Evolutionary conservation across 2,329 filamentous ascomycete genomes (phyloP).

Genomic region (Leptosphaerulina australis): DNA sequence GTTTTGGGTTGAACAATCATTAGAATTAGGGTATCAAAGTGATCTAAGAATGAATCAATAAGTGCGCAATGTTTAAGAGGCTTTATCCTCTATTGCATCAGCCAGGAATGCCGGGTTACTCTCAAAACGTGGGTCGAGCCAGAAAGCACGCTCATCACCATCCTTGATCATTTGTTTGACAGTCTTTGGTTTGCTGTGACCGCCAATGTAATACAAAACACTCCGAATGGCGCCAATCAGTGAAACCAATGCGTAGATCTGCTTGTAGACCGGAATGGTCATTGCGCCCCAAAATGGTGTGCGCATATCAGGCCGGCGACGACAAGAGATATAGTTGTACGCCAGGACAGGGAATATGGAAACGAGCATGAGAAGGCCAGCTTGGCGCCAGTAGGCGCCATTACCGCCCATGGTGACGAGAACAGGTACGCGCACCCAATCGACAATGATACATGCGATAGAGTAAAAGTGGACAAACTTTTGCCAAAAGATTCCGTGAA

Average conservation of each 20-base stretch:
- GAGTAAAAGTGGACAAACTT: slow-evolving; percentile 25
- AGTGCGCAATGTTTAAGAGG: background rate
- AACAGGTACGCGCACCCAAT: slow-evolving; percentile 25
- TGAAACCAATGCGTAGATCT: slow-evolving; percentile 23
- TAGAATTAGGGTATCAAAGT: slow-evolving; percentile 1
- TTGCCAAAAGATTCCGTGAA: slow-evolving; percentile 24
- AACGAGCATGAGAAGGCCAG: slow-evolving; percentile 18
- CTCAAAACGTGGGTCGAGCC: slow-evolving; percentile 25
- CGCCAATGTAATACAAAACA: slow-evolving; percentile 20
- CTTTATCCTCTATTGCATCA: background rate
- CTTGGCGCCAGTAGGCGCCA: slow-evolving; percentile 19
- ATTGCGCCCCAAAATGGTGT: slow-evolving; percentile 22
- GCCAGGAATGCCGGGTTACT: slow-evolving; percentile 19
- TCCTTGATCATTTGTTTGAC: slow-evolving; percentile 25
- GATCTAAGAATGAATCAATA: too few species aligned
- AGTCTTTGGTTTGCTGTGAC: slow-evolving; percentile 20
- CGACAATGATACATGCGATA: slow-evolving; percentile 24
- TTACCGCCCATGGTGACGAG: slow-evolving; percentile 23
- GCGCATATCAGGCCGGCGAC: slow-evolving; percentile 22
- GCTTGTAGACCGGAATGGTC: slow-evolving; percentile 24
- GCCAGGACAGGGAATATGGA: slow-evolving; percentile 19
- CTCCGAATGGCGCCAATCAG: slow-evolving; percentile 22
- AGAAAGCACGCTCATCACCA: slow-evolving; percentile 20
- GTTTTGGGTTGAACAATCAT: too few species aligned
- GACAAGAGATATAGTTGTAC: slow-evolving; percentile 22